Evolutionary conservation across 2,329 filamentous ascomycete species (phyloP).

Genomic region (Fusarium poae): DNA sequence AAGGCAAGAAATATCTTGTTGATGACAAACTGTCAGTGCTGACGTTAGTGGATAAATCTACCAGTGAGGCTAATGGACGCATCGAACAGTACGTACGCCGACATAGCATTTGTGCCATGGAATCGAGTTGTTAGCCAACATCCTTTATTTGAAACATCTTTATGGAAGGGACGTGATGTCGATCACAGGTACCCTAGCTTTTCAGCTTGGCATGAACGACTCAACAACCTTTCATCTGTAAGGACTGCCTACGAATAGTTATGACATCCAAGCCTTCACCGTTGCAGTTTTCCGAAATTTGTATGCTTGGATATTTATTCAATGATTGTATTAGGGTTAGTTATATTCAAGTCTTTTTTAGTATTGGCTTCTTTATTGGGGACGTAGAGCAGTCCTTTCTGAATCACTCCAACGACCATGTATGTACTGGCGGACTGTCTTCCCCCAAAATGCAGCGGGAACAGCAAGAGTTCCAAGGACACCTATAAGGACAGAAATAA

Average conservation of each 20-base stretch:
- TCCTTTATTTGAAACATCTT: background rate
- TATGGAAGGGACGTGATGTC: background rate
- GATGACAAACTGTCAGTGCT: background rate
- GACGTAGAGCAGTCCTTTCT: constrained; percentile 33
- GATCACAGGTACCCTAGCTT: background rate
- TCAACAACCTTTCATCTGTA: background rate
- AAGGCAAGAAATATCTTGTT: background rate
- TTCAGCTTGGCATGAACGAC: background rate
- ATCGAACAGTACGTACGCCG: background rate
- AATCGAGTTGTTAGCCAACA: background rate
- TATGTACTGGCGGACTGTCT: constrained; percentile 37
- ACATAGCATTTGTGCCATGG: background rate
- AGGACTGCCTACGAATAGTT: background rate
- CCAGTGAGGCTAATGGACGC: background rate
- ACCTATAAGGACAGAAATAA: constrained; percentile 22
- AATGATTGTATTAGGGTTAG: background rate
- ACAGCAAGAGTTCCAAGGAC: constrained; percentile 30
- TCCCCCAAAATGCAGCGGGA: constrained; percentile 38
- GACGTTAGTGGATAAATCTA: background rate
- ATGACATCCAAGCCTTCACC: background rate
- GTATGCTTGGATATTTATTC: background rate
- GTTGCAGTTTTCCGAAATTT: rapidly evolving
- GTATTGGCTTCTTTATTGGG: constrained; percentile 21
- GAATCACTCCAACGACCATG: constrained; percentile 41
- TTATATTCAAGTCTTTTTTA: too few relatives aligned